Percentiles rank a stretch among this genome's conserved stretches.
These are phyloP conservation scores for Coffea humblotiana DNA, from an alignment of 305 asterid genomes.

Conservation along the genomic window DNA sequence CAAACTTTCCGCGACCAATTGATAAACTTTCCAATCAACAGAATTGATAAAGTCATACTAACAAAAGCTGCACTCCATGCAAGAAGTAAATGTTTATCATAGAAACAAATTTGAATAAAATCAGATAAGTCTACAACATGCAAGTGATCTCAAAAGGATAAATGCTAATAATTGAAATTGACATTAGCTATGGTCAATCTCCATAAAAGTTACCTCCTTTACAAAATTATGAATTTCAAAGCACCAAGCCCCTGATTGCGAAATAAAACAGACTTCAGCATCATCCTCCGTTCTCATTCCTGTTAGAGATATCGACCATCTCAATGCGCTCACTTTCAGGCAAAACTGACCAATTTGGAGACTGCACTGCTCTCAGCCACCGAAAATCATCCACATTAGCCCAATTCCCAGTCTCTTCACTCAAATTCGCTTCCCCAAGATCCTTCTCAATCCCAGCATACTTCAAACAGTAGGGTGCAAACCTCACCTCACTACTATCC, in stretches of 20 bases:
- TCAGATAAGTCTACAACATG: not conserved
- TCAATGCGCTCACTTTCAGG: slow-evolving; percentile 51
- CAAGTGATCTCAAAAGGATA: not conserved
- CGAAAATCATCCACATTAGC: slow-evolving; percentile 83
- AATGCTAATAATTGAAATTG: not conserved
- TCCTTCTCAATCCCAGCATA: slow-evolving; percentile 65
- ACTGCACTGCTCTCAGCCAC: slow-evolving; percentile 87
- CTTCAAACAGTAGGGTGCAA: slow-evolving; percentile 72
- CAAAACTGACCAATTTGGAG: slow-evolving; percentile 82
- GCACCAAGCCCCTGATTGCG: not conserved
- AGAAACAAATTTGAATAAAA: not conserved
- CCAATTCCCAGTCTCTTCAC: slow-evolving; percentile 87
- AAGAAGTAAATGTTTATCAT: not conserved
- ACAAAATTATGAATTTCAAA: not conserved
- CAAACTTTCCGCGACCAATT: not conserved
- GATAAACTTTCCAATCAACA: not conserved
- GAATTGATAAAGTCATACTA: not conserved
- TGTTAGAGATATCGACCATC: slow-evolving; percentile 39
- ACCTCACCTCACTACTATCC: slow-evolving; percentile 62
- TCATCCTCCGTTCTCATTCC: not conserved
- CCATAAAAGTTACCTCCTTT: slow-evolving; percentile 10
- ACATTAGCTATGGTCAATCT: not conserved
- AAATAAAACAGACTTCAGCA: not conserved
- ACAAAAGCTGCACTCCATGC: not conserved
- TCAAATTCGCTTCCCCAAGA: slow-evolving; percentile 65